Evolutionary conservation across 164 flowering plant genomes (phyloP).

Genomic region (Aristolochia californica): DNA sequence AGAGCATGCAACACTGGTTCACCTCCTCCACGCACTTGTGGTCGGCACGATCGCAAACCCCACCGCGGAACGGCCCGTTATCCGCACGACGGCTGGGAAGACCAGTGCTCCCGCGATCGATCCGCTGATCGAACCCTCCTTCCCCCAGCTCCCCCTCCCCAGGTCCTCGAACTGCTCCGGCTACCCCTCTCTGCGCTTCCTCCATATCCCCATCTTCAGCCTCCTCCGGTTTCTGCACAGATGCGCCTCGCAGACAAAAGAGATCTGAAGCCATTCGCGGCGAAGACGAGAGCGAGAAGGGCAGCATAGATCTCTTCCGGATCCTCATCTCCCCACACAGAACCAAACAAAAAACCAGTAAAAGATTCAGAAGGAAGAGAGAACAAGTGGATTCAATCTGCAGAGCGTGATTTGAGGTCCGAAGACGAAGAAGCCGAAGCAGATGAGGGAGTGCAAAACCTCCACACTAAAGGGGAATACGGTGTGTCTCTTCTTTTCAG

Average conservation of each 20-base stretch:
- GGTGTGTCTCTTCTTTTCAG: conserved; percentile 3
- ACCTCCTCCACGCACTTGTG: not conserved
- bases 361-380: not conserved
- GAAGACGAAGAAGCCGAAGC: too few relatives aligned
- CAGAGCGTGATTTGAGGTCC: conserved; percentile 3
- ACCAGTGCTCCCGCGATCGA: too few relatives aligned
- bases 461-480: too few relatives aligned
- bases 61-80: not conserved
- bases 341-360: too few relatives aligned
- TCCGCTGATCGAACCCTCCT: too few relatives aligned
- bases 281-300: not conserved
- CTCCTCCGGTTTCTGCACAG: not conserved
- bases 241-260: not conserved
- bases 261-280: conserved; percentile 9
- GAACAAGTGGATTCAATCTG: not conserved
- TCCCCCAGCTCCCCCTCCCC: too few relatives aligned
- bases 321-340: conserved; percentile 14
- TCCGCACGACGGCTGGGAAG: too few relatives aligned
- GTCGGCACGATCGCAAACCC: not conserved
- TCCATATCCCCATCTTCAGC: not conserved
- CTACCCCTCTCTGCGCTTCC: too few relatives aligned
- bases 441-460: conserved; percentile 6
- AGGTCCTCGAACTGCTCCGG: too few relatives aligned
- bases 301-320: conserved; percentile 12
- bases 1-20: too few relatives aligned